Conservation (phyloP, 108 stramenopile genomes). For the Tribonema minus region DNA sequence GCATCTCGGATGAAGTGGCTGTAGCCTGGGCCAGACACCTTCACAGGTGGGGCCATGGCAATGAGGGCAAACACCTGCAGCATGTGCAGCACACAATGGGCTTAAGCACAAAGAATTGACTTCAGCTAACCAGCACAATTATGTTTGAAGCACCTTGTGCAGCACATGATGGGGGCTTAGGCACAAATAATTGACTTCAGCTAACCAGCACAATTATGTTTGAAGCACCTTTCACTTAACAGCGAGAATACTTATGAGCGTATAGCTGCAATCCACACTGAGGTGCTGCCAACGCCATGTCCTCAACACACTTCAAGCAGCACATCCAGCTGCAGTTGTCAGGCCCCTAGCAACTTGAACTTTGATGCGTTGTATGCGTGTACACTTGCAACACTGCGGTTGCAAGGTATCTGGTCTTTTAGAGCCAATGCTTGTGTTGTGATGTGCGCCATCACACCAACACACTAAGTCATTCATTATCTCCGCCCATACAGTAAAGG, state of each 20-base stretch:
- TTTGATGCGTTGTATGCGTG: no score
- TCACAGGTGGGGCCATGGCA: slow-evolving; percentile 54
- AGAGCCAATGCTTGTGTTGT: no score
- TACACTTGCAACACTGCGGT: no score
- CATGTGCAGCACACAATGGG: slow-evolving; percentile 1
- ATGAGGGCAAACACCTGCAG: slow-evolving; percentile 64
- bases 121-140: not conserved
- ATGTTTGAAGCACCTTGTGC: slow-evolving; percentile 59
- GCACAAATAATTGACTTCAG: not conserved
- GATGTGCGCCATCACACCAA: no score
- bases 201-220: not conserved
- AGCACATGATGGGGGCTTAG: not conserved
- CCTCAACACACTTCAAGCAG: no score
- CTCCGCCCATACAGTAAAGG: no score
- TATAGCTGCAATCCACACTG: not conserved
- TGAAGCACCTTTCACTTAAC: slow-evolving; percentile 51
- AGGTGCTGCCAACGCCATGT: no score
- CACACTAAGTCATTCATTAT: no score
- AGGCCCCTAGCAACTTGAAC: no score
- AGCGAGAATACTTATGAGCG: not conserved
- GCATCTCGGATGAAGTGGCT: slow-evolving; percentile 79
- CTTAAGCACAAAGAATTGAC: not conserved
- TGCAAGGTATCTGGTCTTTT: no score
- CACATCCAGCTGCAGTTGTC: no score
- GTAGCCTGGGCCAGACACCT: slow-evolving; percentile 39